Percentiles rank a stretch among this genome's conserved stretches.
These are phyloP conservation scores for Capsicum baccatum DNA, from an alignment of 257 asterid genomes.

Conservation along the genomic window DNA sequence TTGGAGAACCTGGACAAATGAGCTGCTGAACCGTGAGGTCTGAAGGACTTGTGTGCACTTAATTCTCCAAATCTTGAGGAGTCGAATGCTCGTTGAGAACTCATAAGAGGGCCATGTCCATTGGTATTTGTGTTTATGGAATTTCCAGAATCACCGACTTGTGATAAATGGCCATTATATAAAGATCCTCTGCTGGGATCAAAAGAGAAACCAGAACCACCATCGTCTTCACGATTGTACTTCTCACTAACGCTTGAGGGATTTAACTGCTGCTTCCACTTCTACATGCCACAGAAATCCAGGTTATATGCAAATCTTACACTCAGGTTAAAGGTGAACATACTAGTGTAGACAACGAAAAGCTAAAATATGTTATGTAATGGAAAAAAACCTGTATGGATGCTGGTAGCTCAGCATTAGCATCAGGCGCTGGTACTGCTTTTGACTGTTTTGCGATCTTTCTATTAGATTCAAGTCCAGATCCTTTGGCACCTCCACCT, in stretches of 20 bases:
- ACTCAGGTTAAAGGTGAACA: constrained; percentile 11
- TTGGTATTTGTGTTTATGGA: constrained; percentile 30
- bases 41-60: constrained; percentile 55
- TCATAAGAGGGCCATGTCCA: constrained; percentile 36
- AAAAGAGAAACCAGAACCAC: constrained; percentile 55
- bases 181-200: constrained; percentile 52
- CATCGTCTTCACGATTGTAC: constrained; percentile 55
- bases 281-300: constrained; percentile 43
- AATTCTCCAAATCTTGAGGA: constrained; percentile 55
- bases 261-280: constrained; percentile 57
- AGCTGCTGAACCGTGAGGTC: constrained; percentile 56
- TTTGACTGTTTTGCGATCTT: constrained; percentile 55
- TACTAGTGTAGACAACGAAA: constrained; percentile 19
- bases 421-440: constrained; percentile 68
- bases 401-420: constrained; percentile 66
- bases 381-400: constrained; percentile 62
- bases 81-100: constrained; percentile 43
- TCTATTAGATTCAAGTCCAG: constrained; percentile 51
- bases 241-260: constrained; percentile 62
- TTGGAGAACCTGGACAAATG: constrained; percentile 75
- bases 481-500: constrained; percentile 55
- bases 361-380: not conserved
- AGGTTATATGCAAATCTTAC: constrained; percentile 16
- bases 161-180: constrained; percentile 41
- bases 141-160: constrained; percentile 45